phyloP scores from a whole-genome alignment of 768 basidiomycete species.

The Russula sp. region DNA sequence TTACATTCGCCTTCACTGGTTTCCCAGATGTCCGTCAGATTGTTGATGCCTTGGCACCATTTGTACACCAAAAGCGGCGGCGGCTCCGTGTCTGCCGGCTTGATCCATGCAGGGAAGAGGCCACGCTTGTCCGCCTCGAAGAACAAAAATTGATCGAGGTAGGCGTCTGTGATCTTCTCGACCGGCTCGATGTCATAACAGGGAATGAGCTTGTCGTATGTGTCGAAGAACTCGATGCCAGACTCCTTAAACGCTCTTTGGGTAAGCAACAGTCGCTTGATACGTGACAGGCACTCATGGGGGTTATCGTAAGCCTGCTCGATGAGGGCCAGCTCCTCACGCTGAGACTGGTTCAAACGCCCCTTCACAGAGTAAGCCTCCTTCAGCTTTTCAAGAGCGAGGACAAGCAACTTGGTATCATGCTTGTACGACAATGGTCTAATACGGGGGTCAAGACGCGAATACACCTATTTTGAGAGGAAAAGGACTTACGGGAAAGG shows the following conservation, averaged over 20 bases:
- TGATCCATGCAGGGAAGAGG: slow-evolving; percentile 98
- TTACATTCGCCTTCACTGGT: slow-evolving; percentile 96
- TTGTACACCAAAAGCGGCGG: slow-evolving; percentile 97
- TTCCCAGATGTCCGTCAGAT: slow-evolving; percentile 97
- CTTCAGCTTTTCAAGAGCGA: slow-evolving; percentile 96
- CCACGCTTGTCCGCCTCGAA: slow-evolving; percentile 99
- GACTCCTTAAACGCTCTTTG: slow-evolving; percentile 99
- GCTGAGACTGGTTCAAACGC: slow-evolving; percentile 94
- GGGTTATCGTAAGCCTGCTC: slow-evolving; percentile 99
- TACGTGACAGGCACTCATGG: slow-evolving; percentile 96
- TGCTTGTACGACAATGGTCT: slow-evolving; percentile 98
- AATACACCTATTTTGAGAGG: not conserved
- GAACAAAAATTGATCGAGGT: slow-evolving; percentile 97
- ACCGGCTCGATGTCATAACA: slow-evolving; percentile 99
- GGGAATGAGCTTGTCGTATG: slow-evolving; percentile 96
- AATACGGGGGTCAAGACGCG: not conserved
- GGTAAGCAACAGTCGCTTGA: slow-evolving; percentile 93
- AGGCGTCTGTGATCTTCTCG: slow-evolving; percentile 99
- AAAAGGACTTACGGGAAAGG: slow-evolving; percentile 77
- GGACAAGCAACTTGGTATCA: slow-evolving; percentile 93
- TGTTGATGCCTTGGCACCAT: slow-evolving; percentile 99
- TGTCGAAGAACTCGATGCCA: slow-evolving; percentile 96
- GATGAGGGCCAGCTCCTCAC: slow-evolving; percentile 95
- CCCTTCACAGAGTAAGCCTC: slow-evolving; percentile 98
- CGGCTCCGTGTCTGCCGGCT: slow-evolving; percentile 94